Base-by-base conservation (phyloP, 169 alveolate genomes). In the Eimeria brunetti region DNA sequence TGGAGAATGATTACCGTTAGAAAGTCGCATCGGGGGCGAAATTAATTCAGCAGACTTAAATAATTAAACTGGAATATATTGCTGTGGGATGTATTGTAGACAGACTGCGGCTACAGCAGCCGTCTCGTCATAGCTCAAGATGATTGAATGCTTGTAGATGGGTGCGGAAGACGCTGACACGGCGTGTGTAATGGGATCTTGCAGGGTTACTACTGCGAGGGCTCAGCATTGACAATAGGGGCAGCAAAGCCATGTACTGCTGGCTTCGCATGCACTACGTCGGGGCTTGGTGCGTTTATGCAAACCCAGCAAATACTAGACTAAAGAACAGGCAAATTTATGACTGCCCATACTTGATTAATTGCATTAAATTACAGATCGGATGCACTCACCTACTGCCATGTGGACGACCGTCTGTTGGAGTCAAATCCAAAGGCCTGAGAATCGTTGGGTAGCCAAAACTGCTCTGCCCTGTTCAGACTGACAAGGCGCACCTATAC, bases 141-240 rank as follows among this genome's bases (percentile, higher is more conserved):
- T 11, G 4, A 12, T 36, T 33, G 83, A 36, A 4, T 36, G 14
- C 1, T 6, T 38, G n/a, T 6, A 3, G 14, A n/a, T 73, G 51
- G 9, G 41, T 38, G 83, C 1, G 56, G 51, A 20, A 16, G 12
- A 18, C 16, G 56, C 18, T 73, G 14, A 20, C 41, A 38, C 41
- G 30, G 56, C 53, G 18, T 20, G 36, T 38, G 53, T 5, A 16
- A 73, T 73, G 83, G 78, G 46, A 69, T 44, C 38, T 24, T 46
- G 41, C 88, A 86, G 92, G 92, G 92, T 33, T 86, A 86, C 60
- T 86, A 86, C 92, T 86, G 92, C 83, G 92, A 86, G 14, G 60
- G 62, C 58, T 24, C 81, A 62, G 92, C 67, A 33, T 14, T 86
- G 92, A 86, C 80, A 46, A 24, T 49, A 62, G 78, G 60, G 58